A percentile compares a stretch with the other conserved stretches of the same genome.
phyloP scores from a whole-genome alignment of 768 basidiomycete genomes.

The Trametes meyenii region DNA sequence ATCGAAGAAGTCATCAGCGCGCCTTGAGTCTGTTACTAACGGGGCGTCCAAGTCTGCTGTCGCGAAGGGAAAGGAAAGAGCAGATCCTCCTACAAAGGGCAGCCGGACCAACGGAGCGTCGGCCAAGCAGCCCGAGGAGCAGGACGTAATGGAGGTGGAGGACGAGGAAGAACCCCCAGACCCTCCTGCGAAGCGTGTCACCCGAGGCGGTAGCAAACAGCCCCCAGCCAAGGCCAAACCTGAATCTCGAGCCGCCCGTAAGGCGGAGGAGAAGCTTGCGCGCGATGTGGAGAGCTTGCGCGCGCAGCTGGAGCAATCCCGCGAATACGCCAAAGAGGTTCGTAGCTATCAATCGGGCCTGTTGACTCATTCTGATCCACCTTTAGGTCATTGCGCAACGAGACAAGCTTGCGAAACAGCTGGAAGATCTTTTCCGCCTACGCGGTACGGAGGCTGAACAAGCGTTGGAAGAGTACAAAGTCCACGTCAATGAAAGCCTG shows the following conservation, averaged over 20 bases:
- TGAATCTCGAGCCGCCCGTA: slow-evolving; percentile 2
- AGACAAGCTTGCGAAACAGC: slow-evolving; percentile 47
- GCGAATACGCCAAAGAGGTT: slow-evolving; percentile 25
- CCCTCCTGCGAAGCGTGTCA: slow-evolving; percentile 1
- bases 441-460: slow-evolving; percentile 70
- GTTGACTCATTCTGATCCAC: not conserved
- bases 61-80: slow-evolving; percentile 32
- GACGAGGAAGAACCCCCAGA: slow-evolving; percentile 22
- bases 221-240: slow-evolving; percentile 11
- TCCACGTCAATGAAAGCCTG: slow-evolving; percentile 53
- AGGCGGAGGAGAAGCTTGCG: slow-evolving; percentile 20
- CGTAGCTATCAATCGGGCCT: not conserved
- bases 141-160: slow-evolving; percentile 25
- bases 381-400: slow-evolving; percentile 27
- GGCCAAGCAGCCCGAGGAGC: slow-evolving; percentile 24
- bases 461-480: slow-evolving; percentile 48
- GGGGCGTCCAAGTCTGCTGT: slow-evolving; percentile 40
- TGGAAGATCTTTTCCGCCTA: slow-evolving; percentile 61
- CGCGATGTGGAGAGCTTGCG: slow-evolving; percentile 26
- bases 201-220: slow-evolving; percentile 15
- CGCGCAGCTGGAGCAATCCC: slow-evolving; percentile 29
- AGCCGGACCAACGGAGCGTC: not conserved
- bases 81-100: slow-evolving; percentile 13
- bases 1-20: slow-evolving; percentile 15
- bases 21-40: slow-evolving; percentile 12